Conservation (phyloP, 129 eudicot genomes). For the Erigeron canadensis region DNA sequence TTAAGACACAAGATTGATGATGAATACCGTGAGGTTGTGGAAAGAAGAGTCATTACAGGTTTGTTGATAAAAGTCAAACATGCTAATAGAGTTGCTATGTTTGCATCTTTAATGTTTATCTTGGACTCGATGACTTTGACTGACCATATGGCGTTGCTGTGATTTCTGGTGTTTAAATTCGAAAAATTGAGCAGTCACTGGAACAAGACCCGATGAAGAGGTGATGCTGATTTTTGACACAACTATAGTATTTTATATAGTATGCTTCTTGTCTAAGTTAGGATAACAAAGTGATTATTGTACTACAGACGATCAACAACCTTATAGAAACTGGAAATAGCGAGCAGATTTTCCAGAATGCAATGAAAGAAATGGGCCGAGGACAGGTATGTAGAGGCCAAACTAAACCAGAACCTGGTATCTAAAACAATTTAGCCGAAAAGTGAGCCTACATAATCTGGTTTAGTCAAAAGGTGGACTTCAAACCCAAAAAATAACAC, state of each 20-base stretch:
- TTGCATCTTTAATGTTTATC: neutral
- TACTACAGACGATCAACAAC: constrained; percentile 72
- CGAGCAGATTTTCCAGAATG: constrained; percentile 91
- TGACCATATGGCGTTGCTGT: neutral
- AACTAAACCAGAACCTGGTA: neutral
- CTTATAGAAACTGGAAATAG: constrained; percentile 96
- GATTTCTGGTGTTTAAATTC: constrained; percentile 10
- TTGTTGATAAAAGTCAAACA: constrained; percentile 8
- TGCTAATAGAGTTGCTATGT: neutral
- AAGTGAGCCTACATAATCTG: too few relatives aligned
- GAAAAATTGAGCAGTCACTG: constrained; percentile 57
- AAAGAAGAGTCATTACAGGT: constrained; percentile 97
- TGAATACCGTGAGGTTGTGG: constrained; percentile 97
- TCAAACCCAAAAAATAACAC: too few relatives aligned
- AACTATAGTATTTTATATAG: neutral
- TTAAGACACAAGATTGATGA: constrained; percentile 84
- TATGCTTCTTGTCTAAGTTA: neutral
- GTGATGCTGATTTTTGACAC: constrained; percentile 36
- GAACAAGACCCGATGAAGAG: constrained; percentile 87
- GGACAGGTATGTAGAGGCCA: constrained; percentile 69
- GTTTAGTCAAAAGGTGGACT: neutral
- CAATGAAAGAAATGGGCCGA: constrained; percentile 86
- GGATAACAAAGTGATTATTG: neutral
- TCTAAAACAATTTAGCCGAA: too few relatives aligned
- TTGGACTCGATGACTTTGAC: neutral